Base-by-base conservation (phyloP, 441 rosid genomes). In the Jatropha multifida region DNA sequence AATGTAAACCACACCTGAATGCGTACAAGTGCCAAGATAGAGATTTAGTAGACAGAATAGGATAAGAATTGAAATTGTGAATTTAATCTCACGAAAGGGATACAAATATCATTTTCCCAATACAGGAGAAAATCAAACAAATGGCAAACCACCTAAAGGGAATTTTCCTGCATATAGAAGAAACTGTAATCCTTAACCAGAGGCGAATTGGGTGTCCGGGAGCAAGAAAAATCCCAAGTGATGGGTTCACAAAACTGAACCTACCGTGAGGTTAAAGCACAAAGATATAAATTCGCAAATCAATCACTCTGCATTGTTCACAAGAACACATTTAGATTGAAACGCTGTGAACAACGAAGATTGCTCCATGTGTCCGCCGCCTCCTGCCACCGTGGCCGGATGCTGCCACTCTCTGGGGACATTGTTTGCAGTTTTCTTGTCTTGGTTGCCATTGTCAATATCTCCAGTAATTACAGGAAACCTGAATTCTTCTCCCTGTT, bases 241-340 rank as follows among this genome's bases (percentile, higher is more conserved):
- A 32, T 61, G 65, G 40, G 17, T 65, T 62, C 60, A 55, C 52
- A 17, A 69, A 37, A 68, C 26, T 68, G 62, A 65, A 55, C 27
- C 71, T 14, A 49, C 38, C 26, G 48, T n/a, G 51, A 51, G 32
- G 18, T 48, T 37, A 42, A 40, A 13, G n/a, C 46, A 41, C 41
- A 37, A 49, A 26, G 20, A 20, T 20, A 52, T 14, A 26, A 4
- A 11, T 38, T 27, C 6, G 15, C 2, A 32, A 49, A 5, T 26
- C 37, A 63, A n/a, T 74, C 72, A 75, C 64, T 68, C 71, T 5
- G 77, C 74, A 73, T 75, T 81, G 46, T 83, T 75, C 17, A 89
- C 85, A 65, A 89, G 82, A 52, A 80, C 70, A 23, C 89, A 85
- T 81, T 86, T 85, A 67, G 86, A 80, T n/a, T 79, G 91, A 73